A percentile compares a stretch with the other conserved stretches of the same genome.
These are phyloP conservation scores for Novymonas esmeraldas DNA, from an alignment of 208 protist genomes.

Conservation along the genomic window DNA sequence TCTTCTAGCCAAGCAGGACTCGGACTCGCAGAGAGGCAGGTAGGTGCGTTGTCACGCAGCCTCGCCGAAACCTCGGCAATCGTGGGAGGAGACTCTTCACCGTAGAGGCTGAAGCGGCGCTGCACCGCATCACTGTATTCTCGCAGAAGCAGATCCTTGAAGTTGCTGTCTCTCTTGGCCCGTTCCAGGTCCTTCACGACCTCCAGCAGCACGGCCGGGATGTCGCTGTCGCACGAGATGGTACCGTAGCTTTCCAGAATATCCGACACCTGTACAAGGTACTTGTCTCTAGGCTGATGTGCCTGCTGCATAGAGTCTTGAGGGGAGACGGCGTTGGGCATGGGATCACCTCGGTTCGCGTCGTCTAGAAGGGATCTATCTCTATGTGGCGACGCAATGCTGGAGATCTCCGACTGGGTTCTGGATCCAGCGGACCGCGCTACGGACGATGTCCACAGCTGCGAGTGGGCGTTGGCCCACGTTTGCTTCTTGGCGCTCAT, in stretches of 20 bases:
- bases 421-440: constrained; percentile 19
- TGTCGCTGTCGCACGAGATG: constrained; percentile 32
- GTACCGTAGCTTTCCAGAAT: constrained; percentile 57
- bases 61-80: constrained; percentile 18
- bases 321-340: not conserved
- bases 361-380: constrained; percentile 39
- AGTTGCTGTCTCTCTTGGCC: constrained; percentile 41
- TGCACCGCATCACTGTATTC: constrained; percentile 51
- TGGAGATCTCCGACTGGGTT: constrained; percentile 33
- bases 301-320: not conserved
- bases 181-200: constrained; percentile 62
- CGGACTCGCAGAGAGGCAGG: not conserved
- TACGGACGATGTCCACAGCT: constrained; percentile 28
- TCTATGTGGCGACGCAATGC: constrained; percentile 29
- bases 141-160: constrained; percentile 48
- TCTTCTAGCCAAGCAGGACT: constrained; percentile 28
- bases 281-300: constrained; percentile 15
- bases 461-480: constrained; percentile 36
- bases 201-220: constrained; percentile 43
- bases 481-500: constrained; percentile 34
- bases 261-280: constrained; percentile 49
- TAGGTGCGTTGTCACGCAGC: constrained; percentile 8
- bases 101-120: constrained; percentile 44
- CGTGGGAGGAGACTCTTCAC: constrained; percentile 36
- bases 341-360: not conserved